Percentiles rank a stretch among this genome's conserved stretches.
Conservation (phyloP, 179 eudicot species). For the Pouteria campechiana region DNA sequence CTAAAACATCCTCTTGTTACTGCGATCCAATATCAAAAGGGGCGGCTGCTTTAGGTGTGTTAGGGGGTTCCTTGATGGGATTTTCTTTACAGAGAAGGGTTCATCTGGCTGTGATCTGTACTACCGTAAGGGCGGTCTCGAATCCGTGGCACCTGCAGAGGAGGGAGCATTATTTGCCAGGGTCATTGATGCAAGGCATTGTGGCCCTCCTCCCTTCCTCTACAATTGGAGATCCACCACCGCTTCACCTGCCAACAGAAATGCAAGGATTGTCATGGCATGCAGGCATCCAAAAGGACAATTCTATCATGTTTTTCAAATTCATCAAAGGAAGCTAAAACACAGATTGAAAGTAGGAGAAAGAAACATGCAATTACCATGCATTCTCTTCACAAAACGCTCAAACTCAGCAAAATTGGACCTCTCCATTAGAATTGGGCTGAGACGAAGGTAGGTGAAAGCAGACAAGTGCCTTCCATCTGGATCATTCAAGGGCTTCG, state of each 20-base stretch:
- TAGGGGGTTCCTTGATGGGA: too few species aligned
- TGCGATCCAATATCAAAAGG: too few species aligned
- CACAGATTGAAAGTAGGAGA: not conserved
- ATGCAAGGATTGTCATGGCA: not conserved
- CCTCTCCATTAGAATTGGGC: constrained; percentile 43
- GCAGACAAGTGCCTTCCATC: constrained; percentile 83
- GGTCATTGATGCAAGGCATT: not conserved
- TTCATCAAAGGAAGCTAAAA: not conserved
- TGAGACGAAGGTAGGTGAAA: constrained; percentile 83
- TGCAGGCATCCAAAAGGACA: not conserved
- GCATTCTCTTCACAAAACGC: constrained; percentile 84
- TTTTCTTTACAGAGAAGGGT: too few species aligned
- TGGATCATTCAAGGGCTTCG: constrained; percentile 73
- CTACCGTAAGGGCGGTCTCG: too few species aligned
- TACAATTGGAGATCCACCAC: constrained; percentile 38
- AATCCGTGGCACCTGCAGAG: constrained; percentile 1
- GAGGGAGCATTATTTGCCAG: not conserved
- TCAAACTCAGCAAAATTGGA: constrained; percentile 60
- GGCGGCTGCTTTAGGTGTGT: too few species aligned
- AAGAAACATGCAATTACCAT: constrained; percentile 31
- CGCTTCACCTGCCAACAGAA: constrained; percentile 55
- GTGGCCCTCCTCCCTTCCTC: not conserved
- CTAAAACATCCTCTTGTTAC: too few species aligned
- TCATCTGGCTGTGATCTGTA: too few species aligned
- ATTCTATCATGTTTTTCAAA: not conserved